phyloP scores from a whole-genome alignment of 2,329 filamentous ascomycete genomes.

The Ophiostoma triangulosporum region DNA sequence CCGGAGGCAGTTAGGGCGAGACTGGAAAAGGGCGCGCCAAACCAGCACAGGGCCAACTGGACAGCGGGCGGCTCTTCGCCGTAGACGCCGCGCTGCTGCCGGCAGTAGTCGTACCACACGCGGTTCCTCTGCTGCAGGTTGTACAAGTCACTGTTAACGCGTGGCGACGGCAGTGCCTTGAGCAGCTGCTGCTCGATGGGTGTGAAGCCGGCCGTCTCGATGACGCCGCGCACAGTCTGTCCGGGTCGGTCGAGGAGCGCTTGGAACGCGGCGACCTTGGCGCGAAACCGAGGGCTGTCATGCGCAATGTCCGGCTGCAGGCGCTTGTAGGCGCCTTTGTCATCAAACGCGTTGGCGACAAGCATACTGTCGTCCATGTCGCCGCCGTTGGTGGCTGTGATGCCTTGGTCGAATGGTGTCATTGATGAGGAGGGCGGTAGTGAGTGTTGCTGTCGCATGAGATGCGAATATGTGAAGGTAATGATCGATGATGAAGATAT shows the following conservation, averaged over 20 bases:
- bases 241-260: not conserved
- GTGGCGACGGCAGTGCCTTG: not conserved
- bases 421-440: no score
- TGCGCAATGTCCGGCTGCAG: not conserved
- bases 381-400: not conserved
- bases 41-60: not conserved
- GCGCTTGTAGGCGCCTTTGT: not conserved
- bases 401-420: not conserved
- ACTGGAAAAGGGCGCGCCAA: not conserved
- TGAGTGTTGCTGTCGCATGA: no score
- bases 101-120: not conserved
- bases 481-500: no score
- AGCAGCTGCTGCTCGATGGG: slow-evolving; percentile 1
- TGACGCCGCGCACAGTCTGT: not conserved
- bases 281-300: not conserved
- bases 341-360: not conserved
- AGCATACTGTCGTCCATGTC: not conserved
- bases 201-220: not conserved
- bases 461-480: no score
- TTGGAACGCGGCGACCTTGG: not conserved
- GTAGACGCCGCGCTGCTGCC: not conserved
- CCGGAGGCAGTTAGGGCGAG: not conserved
- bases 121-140: not conserved
- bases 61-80: not conserved
- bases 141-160: not conserved